Base-by-base conservation (phyloP, 1,284 basidiomycete species). In the Microbotryum silenes-acaulis region DNA sequence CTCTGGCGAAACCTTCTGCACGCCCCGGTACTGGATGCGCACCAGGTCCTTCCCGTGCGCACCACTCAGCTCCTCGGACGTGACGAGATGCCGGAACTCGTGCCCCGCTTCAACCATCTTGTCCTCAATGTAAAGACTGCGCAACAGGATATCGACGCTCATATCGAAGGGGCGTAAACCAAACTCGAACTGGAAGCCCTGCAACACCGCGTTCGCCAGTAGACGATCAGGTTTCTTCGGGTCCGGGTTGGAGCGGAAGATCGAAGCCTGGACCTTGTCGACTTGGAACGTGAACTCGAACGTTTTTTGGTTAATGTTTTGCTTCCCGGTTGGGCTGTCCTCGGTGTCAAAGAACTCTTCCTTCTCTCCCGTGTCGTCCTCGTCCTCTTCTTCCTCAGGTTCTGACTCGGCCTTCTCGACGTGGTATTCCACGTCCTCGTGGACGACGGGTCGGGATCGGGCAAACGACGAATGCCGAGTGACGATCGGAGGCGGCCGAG, bases 251-350 rank as follows among this genome's bases (percentile, higher is more conserved):
- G 85, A 83, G 66, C 89, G 89, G 72, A 82, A 91, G 57, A 98
- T 79, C 4, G 87, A 85, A 0, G 87, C 91, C 58, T 87, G 82
- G n/a, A 99, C 79, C 58, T 83, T 83, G 61, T 92, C 90, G 46
- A 98, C 97, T 45, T 85, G 80, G 76, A 99, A 97, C 55, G 87
- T 80, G 66, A 98, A 80, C 76, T 97, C 89, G 69, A 98, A 91
- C 1, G 83, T 81, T 71, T 88, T 87, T 73, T 97, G 96, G 68
- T 83, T 85, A 47, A 88, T 74, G 65, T 85, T 84, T 9, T 78
- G 78, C 59, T 76, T 77, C 81, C 83, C 80, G 9, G 79, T 77
- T 29, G 79, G 78, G 53, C 84, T 84, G 56, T 89, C 85, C 25
- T 81, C 80, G 2, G 85, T 86, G 69, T 91, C 88, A 65, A 85